Evolutionary conservation across 2,329 filamentous ascomycete genomes (phyloP).

Genomic region (Penicillium sp.): DNA sequence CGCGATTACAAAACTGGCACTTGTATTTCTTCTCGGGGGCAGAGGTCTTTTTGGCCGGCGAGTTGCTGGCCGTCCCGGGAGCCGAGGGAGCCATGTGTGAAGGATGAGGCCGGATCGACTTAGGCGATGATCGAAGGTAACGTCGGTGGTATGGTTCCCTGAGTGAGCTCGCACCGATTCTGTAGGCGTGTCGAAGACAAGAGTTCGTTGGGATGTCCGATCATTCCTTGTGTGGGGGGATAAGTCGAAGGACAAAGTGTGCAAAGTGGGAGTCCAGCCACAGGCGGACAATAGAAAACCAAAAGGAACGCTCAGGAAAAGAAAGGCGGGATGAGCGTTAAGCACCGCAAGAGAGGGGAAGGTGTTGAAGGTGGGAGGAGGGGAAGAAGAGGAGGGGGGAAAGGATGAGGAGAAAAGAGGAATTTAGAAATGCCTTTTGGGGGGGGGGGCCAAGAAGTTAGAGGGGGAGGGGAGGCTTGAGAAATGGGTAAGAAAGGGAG

Average conservation of each 20-base stretch:
- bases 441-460: conserved; percentile 8
- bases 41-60: conserved; percentile 74
- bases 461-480: conserved; percentile 5
- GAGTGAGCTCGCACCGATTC: conserved; percentile 42
- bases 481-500: conserved; percentile 14
- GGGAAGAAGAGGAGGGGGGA: conserved; percentile 16
- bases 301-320: conserved; percentile 20
- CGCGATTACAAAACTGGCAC: conserved; percentile 96
- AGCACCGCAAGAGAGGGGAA: conserved; percentile 20
- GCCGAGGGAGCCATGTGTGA: conserved; percentile 45
- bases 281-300: conserved; percentile 31
- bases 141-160: conserved; percentile 37
- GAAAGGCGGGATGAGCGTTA: conserved; percentile 24
- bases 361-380: conserved; percentile 19
- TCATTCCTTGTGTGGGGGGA: conserved; percentile 42
- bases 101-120: conserved; percentile 21
- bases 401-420: conserved; percentile 23
- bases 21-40: conserved; percentile 98
- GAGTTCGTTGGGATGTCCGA: conserved; percentile 39
- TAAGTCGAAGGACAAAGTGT: conserved; percentile 10
- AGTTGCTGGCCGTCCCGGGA: conserved; percentile 63
- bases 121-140: conserved; percentile 22
- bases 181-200: conserved; percentile 41
- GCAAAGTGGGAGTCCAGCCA: conserved; percentile 38
- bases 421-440: conserved; percentile 16